These are phyloP conservation scores for Neurospora sublineolata DNA, from an alignment of 495 filamentous ascomycete species.

Conservation along the genomic window DNA sequence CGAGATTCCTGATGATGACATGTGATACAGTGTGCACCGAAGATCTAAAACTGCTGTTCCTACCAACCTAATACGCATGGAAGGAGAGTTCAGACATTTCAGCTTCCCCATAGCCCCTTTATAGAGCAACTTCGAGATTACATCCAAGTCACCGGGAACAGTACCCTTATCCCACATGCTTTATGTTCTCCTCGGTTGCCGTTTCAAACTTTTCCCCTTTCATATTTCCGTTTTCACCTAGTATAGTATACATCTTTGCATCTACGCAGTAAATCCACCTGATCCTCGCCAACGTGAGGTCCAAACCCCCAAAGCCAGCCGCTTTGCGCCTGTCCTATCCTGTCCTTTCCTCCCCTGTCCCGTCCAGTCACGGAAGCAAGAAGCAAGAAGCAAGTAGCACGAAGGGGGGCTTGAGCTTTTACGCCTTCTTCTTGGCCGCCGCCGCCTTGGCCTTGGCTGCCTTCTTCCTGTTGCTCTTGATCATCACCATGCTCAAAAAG, in stretches of 20 bases:
- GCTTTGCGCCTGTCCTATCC: not conserved
- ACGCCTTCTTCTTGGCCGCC: conserved; percentile 44
- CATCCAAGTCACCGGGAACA: not conserved
- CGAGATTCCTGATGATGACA: not conserved
- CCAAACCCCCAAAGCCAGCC: not conserved
- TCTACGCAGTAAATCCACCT: not conserved
- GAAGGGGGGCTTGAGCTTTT: too few relatives aligned
- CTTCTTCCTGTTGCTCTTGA: conserved; percentile 95
- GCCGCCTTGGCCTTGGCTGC: conserved; percentile 77
- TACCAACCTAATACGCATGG: not conserved
- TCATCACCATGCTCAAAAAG: conserved; percentile 96
- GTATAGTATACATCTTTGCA: not conserved
- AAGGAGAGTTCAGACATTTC: not conserved
- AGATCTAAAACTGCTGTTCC: not conserved
- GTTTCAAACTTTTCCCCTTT: not conserved
- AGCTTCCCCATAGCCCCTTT: not conserved
- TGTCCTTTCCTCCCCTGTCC: not conserved
- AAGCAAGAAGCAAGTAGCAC: too few relatives aligned
- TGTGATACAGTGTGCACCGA: not conserved
- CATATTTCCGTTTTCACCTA: not conserved
- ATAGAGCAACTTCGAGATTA: not conserved
- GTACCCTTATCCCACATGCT: not conserved
- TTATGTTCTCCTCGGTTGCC: not conserved
- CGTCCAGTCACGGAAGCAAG: not conserved
- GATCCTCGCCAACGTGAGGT: not conserved